Evolutionary conservation across 2,329 filamentous ascomycete species (phyloP).

Genomic region (Graphilbum ipis-grandicollis): DNA sequence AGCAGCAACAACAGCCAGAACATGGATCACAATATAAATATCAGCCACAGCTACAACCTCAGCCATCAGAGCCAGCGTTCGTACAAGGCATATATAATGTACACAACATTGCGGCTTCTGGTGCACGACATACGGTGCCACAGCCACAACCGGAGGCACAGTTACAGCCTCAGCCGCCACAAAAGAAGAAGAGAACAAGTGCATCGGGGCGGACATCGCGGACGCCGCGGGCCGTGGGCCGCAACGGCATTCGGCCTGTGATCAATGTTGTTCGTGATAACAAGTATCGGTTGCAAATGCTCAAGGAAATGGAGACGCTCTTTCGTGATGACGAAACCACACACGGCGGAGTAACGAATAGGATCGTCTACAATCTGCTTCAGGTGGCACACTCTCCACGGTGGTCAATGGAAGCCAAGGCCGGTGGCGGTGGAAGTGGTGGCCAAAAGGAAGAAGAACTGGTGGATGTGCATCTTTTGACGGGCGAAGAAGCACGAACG

Average conservation of each 20-base stretch:
- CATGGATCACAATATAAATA: too few species aligned
- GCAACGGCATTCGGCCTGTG: slow-evolving; percentile 2
- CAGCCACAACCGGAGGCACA: too few species aligned
- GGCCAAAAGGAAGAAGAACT: too few species aligned
- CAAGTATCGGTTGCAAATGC: slow-evolving; percentile 5
- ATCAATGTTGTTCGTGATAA: slow-evolving; percentile 5
- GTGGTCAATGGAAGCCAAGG: background rate
- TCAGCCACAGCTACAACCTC: too few species aligned
- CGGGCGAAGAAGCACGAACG: slow-evolving; percentile 7
- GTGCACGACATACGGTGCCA: too few species aligned
- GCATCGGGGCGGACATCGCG: background rate
- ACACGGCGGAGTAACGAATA: slow-evolving; percentile 8
- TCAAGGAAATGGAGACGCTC: slow-evolving; percentile 5
- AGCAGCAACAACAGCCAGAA: too few species aligned
- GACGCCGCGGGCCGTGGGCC: background rate
- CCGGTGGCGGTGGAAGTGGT: slow-evolving; percentile 4
- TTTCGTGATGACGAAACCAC: slow-evolving; percentile 1
- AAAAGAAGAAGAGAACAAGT: background rate
- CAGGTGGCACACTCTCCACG: slow-evolving; percentile 1
- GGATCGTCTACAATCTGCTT: slow-evolving; percentile 6
- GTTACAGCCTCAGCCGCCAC: background rate
- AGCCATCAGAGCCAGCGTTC: too few species aligned
- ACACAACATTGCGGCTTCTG: too few species aligned
- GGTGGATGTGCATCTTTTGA: slow-evolving; percentile 8
- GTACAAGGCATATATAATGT: too few species aligned